phyloP scores from a whole-genome alignment of 2,329 filamentous ascomycete species.

The Penicillium sp. region DNA sequence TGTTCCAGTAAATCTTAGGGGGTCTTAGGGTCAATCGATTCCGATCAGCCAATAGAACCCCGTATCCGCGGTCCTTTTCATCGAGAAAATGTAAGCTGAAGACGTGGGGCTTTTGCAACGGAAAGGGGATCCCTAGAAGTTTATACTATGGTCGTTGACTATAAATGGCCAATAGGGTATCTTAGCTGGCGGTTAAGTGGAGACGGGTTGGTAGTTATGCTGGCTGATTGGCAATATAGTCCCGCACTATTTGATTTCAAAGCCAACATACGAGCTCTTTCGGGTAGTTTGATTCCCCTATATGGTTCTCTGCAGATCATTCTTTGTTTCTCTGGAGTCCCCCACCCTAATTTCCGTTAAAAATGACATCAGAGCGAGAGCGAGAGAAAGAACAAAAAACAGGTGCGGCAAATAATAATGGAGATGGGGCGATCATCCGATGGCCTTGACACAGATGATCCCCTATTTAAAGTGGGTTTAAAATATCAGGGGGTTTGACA shows the following conservation, averaged over 20 bases:
- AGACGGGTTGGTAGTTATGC: background rate
- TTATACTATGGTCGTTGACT: background rate
- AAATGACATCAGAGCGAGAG: background rate
- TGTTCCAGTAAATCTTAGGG: background rate
- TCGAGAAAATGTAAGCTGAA: background rate
- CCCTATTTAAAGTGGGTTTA: background rate
- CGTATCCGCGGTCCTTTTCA: background rate
- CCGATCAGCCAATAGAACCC: slow-evolving; percentile 1
- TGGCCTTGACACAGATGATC: background rate
- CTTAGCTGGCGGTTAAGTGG: background rate
- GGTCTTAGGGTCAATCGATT: background rate
- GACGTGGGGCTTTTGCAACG: background rate
- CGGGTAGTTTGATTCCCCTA: background rate
- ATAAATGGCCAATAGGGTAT: background rate
- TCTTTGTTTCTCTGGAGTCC: background rate
- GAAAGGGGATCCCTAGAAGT: background rate
- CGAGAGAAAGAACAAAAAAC: background rate
- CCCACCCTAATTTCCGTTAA: slow-evolving; percentile 4
- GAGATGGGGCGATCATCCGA: no score
- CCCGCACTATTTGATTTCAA: slow-evolving; percentile 1
- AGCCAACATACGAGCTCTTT: background rate
- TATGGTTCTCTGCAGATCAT: background rate
- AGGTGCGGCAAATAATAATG: background rate
- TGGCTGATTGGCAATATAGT: slow-evolving; percentile 1
- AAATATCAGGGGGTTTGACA: background rate